These are phyloP conservation scores for Leccinum truebloodii DNA, from an alignment of 768 basidiomycete genomes.

Conservation along the genomic window DNA sequence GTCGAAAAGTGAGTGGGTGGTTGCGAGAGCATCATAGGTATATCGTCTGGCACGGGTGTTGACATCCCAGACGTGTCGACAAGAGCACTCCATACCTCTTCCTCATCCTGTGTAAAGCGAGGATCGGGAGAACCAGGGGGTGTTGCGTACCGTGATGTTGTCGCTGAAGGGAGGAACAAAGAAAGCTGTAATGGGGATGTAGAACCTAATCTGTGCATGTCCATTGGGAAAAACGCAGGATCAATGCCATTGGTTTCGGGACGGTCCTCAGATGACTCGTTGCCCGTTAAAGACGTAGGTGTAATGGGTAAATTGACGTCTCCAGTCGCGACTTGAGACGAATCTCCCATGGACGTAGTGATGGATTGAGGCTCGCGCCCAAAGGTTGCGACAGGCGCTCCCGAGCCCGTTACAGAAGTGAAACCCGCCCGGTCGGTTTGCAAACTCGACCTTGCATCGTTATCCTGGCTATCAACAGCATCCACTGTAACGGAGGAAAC, in stretches of 20 bases:
- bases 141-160: constrained; percentile 10
- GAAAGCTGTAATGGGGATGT: neutral
- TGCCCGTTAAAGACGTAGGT: neutral
- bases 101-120: constrained; percentile 18
- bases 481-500: neutral
- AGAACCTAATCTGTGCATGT: neutral
- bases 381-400: neutral
- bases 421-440: neutral
- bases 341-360: neutral
- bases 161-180: neutral
- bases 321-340: neutral
- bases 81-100: constrained; percentile 25
- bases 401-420: neutral
- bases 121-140: constrained; percentile 9
- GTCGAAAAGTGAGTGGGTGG: constrained; percentile 5
- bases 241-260: neutral
- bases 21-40: constrained; percentile 2
- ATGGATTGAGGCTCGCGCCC: neutral
- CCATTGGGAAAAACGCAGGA: neutral
- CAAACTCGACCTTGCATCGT: neutral
- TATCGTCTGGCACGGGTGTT: constrained; percentile 4
- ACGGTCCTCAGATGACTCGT: neutral
- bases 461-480: neutral
- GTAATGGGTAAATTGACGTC: neutral
- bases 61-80: constrained; percentile 15